Evolutionary conservation across 139 green algal species (phyloP), one percentile per base, ranked within the genome.

Genomic region (Chlorella sp.): DNA sequence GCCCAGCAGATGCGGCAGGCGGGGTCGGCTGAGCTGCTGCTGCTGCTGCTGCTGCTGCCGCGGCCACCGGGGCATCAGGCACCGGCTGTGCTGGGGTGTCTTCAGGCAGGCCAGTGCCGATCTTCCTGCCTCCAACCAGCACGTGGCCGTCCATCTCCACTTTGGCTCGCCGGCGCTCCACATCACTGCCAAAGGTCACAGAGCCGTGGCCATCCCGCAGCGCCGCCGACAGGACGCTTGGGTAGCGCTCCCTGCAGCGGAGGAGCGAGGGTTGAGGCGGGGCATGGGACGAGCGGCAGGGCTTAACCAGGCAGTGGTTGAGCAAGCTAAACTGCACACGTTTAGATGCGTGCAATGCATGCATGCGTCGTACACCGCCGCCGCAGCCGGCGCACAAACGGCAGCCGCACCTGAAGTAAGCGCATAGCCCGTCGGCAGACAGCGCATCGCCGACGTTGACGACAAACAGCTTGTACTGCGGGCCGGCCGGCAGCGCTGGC

Each of bases 141-240:
- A 81, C 75, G 21, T 81, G 75, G n/a, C 75, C 75, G 15, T 71
- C 25, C 75, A 81, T 81, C 13, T 81, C 75, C 6, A 30, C 20
- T 13, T 23, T 26, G 36, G 75, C 75, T 15, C 55, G 32, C 18
- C 44, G 32, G 7, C 34, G 57, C 75, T 81, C 75, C 21, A 36
- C 55, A 34, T 25, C 17, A 34, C 75, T 81, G 74, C 44, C 60
- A 23, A 28, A 25, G 15, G 68, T 51, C 4, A 30, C 23, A 25
- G 15, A 20, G 30, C 25, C 4, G 7, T 60, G 21, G 20, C 20
- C 17, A 17, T 30, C 21, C 0, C 36, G 15, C 41, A 78, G 1
- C 1, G 25, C 12, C 25, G 64, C n/a, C 20, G 25, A 16, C 1
- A 71, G n/a, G 2, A 17, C 12, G 34, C n/a, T 32, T 12, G n/a